Evolutionary conservation across 2,329 filamentous ascomycete species (phyloP).

Genomic region (Aureobasidium zeae): DNA sequence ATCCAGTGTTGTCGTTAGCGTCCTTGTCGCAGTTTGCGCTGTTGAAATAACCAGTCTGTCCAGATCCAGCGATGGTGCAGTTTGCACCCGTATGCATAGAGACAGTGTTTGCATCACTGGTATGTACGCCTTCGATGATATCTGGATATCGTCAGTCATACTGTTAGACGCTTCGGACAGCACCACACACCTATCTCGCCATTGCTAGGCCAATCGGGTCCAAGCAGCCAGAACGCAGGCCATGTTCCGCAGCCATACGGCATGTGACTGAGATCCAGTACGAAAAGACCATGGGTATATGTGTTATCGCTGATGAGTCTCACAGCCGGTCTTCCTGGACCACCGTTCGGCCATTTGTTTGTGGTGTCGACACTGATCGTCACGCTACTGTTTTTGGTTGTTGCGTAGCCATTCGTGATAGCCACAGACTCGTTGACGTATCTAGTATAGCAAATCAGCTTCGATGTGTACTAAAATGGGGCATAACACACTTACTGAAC

Average conservation of each 20-base stretch:
- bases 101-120: conserved; percentile 22
- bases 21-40: conserved; percentile 23
- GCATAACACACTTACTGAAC: conserved; percentile 21
- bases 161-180: not conserved
- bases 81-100: conserved; percentile 26
- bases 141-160: conserved; percentile 20
- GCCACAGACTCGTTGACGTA: conserved; percentile 36
- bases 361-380: conserved; percentile 29
- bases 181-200: conserved; percentile 26
- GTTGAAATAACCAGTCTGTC: conserved; percentile 24
- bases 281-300: conserved; percentile 32
- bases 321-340: conserved; percentile 27
- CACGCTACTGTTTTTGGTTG: conserved; percentile 20
- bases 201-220: conserved; percentile 37
- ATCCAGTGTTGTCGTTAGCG: conserved; percentile 25
- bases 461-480: not conserved
- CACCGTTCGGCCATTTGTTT: conserved; percentile 35
- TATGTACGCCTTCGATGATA: conserved; percentile 31
- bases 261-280: conserved; percentile 32
- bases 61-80: conserved; percentile 26
- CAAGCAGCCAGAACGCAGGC: conserved; percentile 35
- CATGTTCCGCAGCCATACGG: conserved; percentile 33
- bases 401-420: conserved; percentile 25
- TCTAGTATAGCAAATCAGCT: not conserved
- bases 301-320: conserved; percentile 30